Base-by-base conservation (phyloP, 129 eudicot genomes). In the Erigeron canadensis region DNA sequence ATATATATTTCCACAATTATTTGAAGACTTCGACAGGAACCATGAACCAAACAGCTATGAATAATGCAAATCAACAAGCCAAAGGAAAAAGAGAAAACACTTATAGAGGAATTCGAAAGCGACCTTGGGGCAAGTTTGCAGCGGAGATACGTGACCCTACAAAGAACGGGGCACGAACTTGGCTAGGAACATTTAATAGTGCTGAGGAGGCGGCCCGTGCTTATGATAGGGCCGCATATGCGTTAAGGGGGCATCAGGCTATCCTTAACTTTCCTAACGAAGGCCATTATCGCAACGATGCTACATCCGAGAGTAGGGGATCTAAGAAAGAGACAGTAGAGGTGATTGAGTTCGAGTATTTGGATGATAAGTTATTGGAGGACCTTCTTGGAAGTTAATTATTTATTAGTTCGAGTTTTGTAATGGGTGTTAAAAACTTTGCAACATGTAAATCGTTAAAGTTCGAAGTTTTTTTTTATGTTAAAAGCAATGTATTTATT, bases 181-280 rank as follows among this genome's bases (percentile, higher is more conserved):
- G 68, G 50, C 16, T 63, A 40, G 68, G 68, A 40, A 63, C 68
- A 0, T 63, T 63, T 40, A 48, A 63, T 9, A 63, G 48, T 1
- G 68, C 68, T 15, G 48, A 63, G 23, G 68, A 63, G 8, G 68
- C 50, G 8, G 50, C 68, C 2, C 50, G 50, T 0, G 50, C 50
- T 16, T 63, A 63, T 40, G 68, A 63, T 13, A 18, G 47, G 50
- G 68, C 68, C 0, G 68, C 50, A 7, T 63, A 63, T 17, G 48
- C 68, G 39, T 16, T 63, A 63, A 63, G 50, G 45, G 68, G 68
- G 39, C 68, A 63, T n/a, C 50, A 63, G 15, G 68, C 68, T 38
- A 40, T 63, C 16, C 68, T 63, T 40, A 63, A 63, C 68, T 63
- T 63, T 21, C 68, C 50, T 2, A 63, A 63, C 39, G 68, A 63